phyloP scores from a whole-genome alignment of 2,329 filamentous ascomycete species.

The Trichoderma harzianum region DNA sequence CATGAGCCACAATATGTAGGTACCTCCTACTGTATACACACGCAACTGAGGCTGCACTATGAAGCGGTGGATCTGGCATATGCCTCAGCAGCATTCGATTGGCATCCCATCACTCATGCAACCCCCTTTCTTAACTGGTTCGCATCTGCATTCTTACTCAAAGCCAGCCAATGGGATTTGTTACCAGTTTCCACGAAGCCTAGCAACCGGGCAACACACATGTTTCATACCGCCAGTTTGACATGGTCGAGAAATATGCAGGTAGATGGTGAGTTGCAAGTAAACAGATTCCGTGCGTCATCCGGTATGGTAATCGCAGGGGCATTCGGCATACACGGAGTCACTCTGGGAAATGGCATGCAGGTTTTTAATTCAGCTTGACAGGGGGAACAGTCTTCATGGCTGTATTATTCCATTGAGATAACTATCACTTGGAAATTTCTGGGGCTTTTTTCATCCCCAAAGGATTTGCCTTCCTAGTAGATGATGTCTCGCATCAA shows the following conservation, averaged over 20 bases:
- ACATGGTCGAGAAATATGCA: not conserved
- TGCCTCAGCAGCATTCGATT: not conserved
- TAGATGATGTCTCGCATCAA: conserved; percentile 24
- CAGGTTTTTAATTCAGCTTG: not conserved
- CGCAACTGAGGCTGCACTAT: not conserved
- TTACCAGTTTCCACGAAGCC: not conserved
- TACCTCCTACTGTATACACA: not conserved
- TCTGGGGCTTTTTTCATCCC: not conserved
- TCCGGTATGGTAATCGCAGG: not conserved
- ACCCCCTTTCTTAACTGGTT: not conserved
- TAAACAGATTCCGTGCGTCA: not conserved
- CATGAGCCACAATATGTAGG: not conserved
- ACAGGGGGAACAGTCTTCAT: conserved; percentile 33
- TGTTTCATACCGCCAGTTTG: not conserved
- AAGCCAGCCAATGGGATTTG: not conserved
- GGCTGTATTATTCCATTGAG: conserved; percentile 38
- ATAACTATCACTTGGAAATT: conserved; percentile 22
- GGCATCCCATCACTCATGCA: not conserved
- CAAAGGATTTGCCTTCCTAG: conserved; percentile 21
- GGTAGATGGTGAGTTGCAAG: not conserved
- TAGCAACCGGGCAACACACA: not conserved
- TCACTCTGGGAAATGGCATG: not conserved
- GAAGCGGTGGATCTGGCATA: not conserved
- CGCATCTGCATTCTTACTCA: not conserved
- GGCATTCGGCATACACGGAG: not conserved